Conservation (phyloP, 495 filamentous ascomycete genomes). For the Aspergillus saccharolyticus region DNA sequence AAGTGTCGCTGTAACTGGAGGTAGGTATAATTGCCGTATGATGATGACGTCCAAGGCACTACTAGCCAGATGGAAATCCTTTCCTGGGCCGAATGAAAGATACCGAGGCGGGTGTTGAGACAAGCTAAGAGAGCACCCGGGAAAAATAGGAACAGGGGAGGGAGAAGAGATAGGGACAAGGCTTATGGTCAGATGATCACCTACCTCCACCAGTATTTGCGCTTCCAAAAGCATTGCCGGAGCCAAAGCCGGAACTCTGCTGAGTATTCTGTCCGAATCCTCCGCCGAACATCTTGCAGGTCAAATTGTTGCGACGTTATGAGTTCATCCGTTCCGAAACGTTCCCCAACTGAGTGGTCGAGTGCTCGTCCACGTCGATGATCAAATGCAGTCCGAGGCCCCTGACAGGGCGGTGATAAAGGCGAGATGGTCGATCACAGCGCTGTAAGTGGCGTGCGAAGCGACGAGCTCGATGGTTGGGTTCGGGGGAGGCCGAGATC, state of each 20-base stretch:
- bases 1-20: conserved; percentile 11
- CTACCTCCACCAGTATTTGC: conserved; percentile 42
- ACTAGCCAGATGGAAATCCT: conserved; percentile 23
- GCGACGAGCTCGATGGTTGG: background rate
- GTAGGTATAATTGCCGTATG: conserved; percentile 26
- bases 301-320: conserved; percentile 25
- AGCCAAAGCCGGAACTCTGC: conserved; percentile 48
- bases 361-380: background rate
- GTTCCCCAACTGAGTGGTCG: conserved; percentile 1
- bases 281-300: conserved; percentile 43
- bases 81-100: conserved; percentile 5
- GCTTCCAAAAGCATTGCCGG: conserved; percentile 30
- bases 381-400: background rate
- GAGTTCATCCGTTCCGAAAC: conserved; percentile 32
- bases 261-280: conserved; percentile 61
- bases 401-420: background rate
- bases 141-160: conserved; percentile 10
- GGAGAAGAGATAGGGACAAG: conserved; percentile 14
- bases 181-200: conserved; percentile 31
- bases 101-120: conserved; percentile 15
- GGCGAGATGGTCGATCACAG: background rate
- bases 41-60: conserved; percentile 38
- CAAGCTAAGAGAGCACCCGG: conserved; percentile 17
- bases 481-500: conserved; percentile 5
- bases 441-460: background rate